Percentiles rank a stretch among this genome's conserved stretches.
Evolutionary conservation across 805 yeast species (phyloP).

Genomic region (Jamesozyma jinghongensis): DNA sequence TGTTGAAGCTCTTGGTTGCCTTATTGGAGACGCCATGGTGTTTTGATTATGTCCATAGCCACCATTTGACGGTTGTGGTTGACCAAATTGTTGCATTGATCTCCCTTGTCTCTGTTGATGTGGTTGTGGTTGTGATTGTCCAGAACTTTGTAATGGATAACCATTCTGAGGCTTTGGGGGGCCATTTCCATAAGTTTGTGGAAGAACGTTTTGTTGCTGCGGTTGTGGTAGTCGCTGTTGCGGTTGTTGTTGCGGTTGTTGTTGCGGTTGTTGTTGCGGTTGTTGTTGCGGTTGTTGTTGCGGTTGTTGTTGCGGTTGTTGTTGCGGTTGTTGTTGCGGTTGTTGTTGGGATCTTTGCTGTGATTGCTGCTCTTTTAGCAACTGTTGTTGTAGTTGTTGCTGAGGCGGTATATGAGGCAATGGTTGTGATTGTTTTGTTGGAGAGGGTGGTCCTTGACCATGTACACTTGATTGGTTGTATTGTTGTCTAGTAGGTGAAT

Average conservation of each 20-base stretch:
- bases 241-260: background rate
- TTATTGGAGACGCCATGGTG: conserved; percentile 5
- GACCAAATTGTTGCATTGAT: background rate
- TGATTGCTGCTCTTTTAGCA: background rate
- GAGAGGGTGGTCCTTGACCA: conserved; percentile 1
- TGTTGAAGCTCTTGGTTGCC: background rate
- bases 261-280: background rate
- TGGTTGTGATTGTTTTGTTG: background rate
- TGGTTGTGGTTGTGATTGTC: background rate
- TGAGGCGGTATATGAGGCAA: background rate
- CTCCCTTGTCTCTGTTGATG: background rate
- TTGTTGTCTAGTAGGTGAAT: background rate
- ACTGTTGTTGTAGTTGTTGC: background rate
- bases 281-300: background rate
- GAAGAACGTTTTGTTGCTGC: too few relatives aligned
- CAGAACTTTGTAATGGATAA: background rate
- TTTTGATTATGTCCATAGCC: background rate
- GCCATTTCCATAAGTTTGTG: too few relatives aligned
- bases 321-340: background rate
- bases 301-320: background rate
- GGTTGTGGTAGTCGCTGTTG: background rate
- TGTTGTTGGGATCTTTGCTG: background rate
- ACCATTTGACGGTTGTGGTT: background rate
- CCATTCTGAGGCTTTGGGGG: too few relatives aligned
- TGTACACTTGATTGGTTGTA: background rate